Evolutionary conservation across 208 protist genomes (phyloP).

Genomic region (Wallacemonas sp.): DNA sequence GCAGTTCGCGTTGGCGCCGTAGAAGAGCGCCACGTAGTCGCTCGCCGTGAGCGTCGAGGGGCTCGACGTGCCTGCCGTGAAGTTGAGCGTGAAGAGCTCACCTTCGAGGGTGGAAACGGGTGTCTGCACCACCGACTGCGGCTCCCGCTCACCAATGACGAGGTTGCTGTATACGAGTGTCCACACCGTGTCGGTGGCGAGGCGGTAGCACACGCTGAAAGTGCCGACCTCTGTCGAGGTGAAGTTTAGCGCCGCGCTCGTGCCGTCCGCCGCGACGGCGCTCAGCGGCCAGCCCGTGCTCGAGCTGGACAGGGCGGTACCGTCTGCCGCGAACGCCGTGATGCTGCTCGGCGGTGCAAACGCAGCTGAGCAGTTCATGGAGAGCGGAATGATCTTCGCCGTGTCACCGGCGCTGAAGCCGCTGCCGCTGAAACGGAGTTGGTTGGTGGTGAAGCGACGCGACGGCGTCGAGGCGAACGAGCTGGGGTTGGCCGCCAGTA

Average conservation of each 20-base stretch:
- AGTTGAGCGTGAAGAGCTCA: conserved; percentile 86
- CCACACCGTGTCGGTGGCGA: conserved; percentile 78
- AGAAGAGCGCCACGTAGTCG: conserved; percentile 67
- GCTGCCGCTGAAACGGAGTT: conserved; percentile 55
- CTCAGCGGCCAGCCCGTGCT: conserved; percentile 57
- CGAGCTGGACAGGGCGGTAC: conserved; percentile 11
- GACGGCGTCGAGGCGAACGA: conserved; percentile 53
- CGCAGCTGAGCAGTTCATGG: conserved; percentile 58
- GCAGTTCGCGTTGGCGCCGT: conserved; percentile 55
- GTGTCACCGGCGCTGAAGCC: conserved; percentile 48
- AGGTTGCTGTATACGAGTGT: conserved; percentile 86
- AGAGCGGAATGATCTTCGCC: conserved; percentile 74
- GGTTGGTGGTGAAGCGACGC: conserved; percentile 28
- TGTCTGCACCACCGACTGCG: conserved; percentile 38
- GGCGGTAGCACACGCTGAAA: conserved; percentile 86
- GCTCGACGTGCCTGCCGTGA: conserved; percentile 19
- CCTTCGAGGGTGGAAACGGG: conserved; percentile 59
- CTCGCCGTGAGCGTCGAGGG: conserved; percentile 19
- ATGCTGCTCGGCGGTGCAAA: conserved; percentile 54
- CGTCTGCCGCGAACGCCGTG: conserved; percentile 33
- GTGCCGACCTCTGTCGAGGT: conserved; percentile 40
- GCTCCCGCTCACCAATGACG: conserved; percentile 53
- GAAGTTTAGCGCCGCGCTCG: conserved; percentile 56
- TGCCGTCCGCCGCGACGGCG: conserved; percentile 25
- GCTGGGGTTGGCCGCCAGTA: conserved; percentile 77